Conservation (phyloP, 2,329 filamentous ascomycete genomes). For the Hysterium pulicare region DNA sequence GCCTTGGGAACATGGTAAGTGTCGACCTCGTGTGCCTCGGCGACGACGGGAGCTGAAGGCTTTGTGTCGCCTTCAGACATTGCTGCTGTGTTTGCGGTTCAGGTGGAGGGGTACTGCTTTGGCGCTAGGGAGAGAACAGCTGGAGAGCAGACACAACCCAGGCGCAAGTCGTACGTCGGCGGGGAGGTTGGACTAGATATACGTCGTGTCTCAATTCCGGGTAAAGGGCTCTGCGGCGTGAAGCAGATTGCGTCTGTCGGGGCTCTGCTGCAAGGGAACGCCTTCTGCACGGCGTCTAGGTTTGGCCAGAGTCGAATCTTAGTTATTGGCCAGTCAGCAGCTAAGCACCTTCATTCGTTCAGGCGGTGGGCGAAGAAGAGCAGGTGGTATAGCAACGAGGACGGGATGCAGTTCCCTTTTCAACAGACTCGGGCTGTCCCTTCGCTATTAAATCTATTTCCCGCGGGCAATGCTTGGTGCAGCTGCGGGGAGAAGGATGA, state of each 20-base stretch:
- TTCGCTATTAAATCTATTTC: background rate
- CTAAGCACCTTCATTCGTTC: no score
- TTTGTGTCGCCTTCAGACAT: conserved; percentile 47
- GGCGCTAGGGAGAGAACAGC: conserved; percentile 8
- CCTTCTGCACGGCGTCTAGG: background rate
- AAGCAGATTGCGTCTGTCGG: no score
- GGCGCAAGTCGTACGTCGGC: background rate
- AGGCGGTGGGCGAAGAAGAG: no score
- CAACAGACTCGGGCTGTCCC: no score
- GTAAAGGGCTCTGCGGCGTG: conserved; percentile 40
- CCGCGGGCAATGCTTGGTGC: background rate
- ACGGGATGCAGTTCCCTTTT: no score
- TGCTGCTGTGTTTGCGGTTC: conserved; percentile 13
- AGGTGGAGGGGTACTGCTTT: background rate
- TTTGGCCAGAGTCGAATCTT: background rate
- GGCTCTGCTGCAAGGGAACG: conserved; percentile 16
- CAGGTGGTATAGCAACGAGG: no score
- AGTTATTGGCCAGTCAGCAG: background rate
- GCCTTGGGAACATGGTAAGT: conserved; percentile 62
- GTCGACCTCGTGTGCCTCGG: conserved; percentile 73
- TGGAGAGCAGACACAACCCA: conserved; percentile 3
- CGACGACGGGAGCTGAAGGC: conserved; percentile 54
- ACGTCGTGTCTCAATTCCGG: conserved; percentile 30
- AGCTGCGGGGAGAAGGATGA: conserved; percentile 33
- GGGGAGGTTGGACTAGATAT: conserved; percentile 6